Evolutionary conservation across 2,329 filamentous ascomycete genomes (phyloP).

Genomic region (Cordyceps sp.): DNA sequence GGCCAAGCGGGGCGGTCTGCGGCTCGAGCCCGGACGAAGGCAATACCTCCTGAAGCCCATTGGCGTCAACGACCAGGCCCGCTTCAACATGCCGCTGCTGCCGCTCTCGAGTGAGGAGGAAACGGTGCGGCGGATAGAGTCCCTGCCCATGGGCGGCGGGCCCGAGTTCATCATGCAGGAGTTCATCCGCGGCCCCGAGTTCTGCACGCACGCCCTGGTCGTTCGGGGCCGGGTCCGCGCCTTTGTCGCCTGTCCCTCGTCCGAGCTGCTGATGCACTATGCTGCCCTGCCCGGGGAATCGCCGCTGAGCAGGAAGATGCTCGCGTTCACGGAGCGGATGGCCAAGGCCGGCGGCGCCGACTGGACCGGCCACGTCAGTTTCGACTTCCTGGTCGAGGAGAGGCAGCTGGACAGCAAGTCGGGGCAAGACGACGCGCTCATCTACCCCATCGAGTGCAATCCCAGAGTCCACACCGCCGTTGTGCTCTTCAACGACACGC

Average conservation of each 20-base stretch:
- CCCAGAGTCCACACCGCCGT: constrained; percentile 53
- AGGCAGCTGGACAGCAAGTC: constrained; percentile 1
- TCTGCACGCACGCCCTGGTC: constrained; percentile 54
- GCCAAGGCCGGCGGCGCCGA: constrained; percentile 27
- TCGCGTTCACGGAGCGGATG: constrained; percentile 45
- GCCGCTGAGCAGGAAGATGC: constrained; percentile 40
- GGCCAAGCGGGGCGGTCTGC: constrained; percentile 9
- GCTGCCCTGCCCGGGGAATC: constrained; percentile 36
- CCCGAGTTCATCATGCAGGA: constrained; percentile 49
- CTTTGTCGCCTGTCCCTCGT: constrained; percentile 50
- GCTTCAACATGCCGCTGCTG: constrained; percentile 47
- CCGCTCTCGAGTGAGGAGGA: constrained; percentile 34
- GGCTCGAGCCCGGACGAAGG: constrained; percentile 10
- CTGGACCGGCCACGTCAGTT: constrained; percentile 55
- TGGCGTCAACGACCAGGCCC: constrained; percentile 40
- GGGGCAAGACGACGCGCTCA: not conserved
- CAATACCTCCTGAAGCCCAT: constrained; percentile 52
- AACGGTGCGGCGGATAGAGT: constrained; percentile 36
- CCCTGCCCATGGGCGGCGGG: constrained; percentile 24
- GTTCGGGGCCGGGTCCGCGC: constrained; percentile 46
- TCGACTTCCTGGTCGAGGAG: constrained; percentile 49
- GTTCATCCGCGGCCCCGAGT: constrained; percentile 44
- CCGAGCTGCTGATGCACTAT: constrained; percentile 51
- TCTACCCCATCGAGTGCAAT: constrained; percentile 58
- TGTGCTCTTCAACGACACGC: constrained; percentile 35